Percentiles rank a stretch among this genome's conserved stretches.
Conservation (phyloP, 1,284 basidiomycete species). For the Cutaneotrichosporon daszewskae region DNA sequence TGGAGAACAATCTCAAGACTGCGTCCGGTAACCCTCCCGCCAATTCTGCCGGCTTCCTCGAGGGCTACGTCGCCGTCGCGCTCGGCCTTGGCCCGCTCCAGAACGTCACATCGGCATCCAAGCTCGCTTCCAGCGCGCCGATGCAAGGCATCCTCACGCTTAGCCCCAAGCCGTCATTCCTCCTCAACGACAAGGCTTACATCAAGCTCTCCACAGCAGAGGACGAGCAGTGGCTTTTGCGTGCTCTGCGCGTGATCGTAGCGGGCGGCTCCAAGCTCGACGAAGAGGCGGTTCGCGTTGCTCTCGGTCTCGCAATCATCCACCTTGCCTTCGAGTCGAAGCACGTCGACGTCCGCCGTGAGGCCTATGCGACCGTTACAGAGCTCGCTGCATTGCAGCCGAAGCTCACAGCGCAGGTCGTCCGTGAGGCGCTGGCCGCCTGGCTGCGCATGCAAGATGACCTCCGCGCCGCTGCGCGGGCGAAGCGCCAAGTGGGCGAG, state of each 20-base stretch:
- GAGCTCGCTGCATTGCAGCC: slow-evolving; percentile 43
- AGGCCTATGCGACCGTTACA: slow-evolving; percentile 52
- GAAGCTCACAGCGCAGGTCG: slow-evolving; percentile 52
- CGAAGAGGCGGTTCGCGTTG: slow-evolving; percentile 56
- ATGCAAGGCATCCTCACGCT: slow-evolving; percentile 45
- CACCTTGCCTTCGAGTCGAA: slow-evolving; percentile 61
- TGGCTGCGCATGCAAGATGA: slow-evolving; percentile 36
- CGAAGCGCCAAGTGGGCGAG: slow-evolving; percentile 19
- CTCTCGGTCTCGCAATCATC: slow-evolving; percentile 61
- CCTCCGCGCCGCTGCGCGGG: slow-evolving; percentile 16
- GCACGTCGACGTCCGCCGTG: slow-evolving; percentile 55
- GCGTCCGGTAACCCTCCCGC: slow-evolving; percentile 51
- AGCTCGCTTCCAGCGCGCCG: slow-evolving; percentile 34
- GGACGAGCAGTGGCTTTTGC: slow-evolving; percentile 74
- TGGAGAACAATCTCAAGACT: slow-evolving; percentile 65
- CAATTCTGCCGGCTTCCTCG: slow-evolving; percentile 64
- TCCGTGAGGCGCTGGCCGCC: slow-evolving; percentile 56
- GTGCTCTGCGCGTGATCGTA: slow-evolving; percentile 58
- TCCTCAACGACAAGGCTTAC: slow-evolving; percentile 81
- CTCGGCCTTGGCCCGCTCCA: slow-evolving; percentile 60
- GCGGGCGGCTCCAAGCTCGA: slow-evolving; percentile 54
- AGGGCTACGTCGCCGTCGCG: slow-evolving; percentile 73
- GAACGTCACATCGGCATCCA: slow-evolving; percentile 15
- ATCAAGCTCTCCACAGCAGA: slow-evolving; percentile 60
- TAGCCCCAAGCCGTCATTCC: slow-evolving; percentile 67